Conservation (phyloP, 768 basidiomycete genomes). For the Hysterangium stoloniferum region DNA sequence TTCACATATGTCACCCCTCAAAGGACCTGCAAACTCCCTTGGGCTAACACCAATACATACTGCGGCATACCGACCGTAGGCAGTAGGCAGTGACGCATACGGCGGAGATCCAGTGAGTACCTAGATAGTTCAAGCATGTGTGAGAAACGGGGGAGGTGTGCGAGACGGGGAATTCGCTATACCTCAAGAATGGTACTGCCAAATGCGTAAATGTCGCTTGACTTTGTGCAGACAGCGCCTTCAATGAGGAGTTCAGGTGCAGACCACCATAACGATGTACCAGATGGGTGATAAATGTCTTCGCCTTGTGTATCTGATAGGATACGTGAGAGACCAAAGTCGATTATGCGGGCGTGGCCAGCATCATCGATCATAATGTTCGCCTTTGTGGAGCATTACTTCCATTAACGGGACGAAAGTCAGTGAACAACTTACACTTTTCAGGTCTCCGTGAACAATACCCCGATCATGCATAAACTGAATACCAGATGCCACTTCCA, state of each 20-base stretch:
- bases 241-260: conserved; percentile 5
- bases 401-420: neutral
- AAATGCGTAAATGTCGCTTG: conserved; percentile 6
- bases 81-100: too few species aligned
- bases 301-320: neutral
- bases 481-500: conserved; percentile 16
- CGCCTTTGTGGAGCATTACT: neutral
- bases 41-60: too few species aligned
- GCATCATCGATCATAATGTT: conserved; percentile 11
- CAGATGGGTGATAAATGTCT: neutral
- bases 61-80: too few species aligned
- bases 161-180: too few species aligned
- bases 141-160: too few species aligned
- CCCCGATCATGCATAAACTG: conserved; percentile 16
- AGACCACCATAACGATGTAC: conserved; percentile 3
- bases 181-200: conserved; percentile 6
- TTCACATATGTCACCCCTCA: too few species aligned
- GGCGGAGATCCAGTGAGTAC: too few species aligned
- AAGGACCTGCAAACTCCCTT: too few species aligned
- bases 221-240: neutral
- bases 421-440: conserved; percentile 13
- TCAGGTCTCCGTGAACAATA: conserved; percentile 20
- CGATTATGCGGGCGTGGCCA: conserved; percentile 8
- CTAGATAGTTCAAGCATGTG: too few species aligned
- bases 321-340: conserved; percentile 13